Base-by-base conservation (phyloP, 2,329 filamentous ascomycete species). In the Colletotrichum cereale region DNA sequence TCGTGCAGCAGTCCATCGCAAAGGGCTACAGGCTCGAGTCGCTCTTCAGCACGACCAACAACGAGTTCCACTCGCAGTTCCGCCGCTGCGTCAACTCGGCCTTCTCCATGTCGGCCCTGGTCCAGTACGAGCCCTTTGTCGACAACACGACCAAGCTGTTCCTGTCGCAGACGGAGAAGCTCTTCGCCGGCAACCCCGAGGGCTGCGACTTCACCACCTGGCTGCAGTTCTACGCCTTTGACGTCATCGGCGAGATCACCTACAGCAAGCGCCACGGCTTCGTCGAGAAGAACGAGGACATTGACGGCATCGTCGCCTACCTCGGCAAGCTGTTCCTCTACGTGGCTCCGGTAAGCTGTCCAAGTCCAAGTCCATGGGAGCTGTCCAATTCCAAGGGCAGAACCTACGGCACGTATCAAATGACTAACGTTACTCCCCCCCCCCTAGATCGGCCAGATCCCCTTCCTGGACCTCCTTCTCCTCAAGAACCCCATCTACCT, bases 171-270 rank as follows among this genome's bases (percentile, higher is more conserved):
- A 91, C 89, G 0, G 84, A 88, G 73, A 82, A 84, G 2, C 77
- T 91, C 3, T 92, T 86, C 74, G 86, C 84, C n/a, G 77, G 80
- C 29, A 82, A 83, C 31, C 72, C 79, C 0, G 73, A 74, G n/a
- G 75, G 76, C 31, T 93, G 90, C 76, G 88, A 93, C 77, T 91
- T 94, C 67, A 89, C 89, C 1, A 84, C 86, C 68, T 95, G 93
- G 93, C 82, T 95, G 68, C 93, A 95, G 77, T 95, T 91, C 78
- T 95, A 93, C 75, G 93, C 93, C 0, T 95, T 95, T 76, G 93
- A 95, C 77, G 92, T 95, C 18, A 94, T 94, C 73, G 92, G 92
- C 7, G 90, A 93, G 73, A 88, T 95, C 76, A 94, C 92, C 0
- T 95, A 93, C 81, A 90, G 89, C 78, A 93, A 93, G 78, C 86